Conservation (phyloP, 2,329 filamentous ascomycete species). For the Trichoderma endophyticum region DNA sequence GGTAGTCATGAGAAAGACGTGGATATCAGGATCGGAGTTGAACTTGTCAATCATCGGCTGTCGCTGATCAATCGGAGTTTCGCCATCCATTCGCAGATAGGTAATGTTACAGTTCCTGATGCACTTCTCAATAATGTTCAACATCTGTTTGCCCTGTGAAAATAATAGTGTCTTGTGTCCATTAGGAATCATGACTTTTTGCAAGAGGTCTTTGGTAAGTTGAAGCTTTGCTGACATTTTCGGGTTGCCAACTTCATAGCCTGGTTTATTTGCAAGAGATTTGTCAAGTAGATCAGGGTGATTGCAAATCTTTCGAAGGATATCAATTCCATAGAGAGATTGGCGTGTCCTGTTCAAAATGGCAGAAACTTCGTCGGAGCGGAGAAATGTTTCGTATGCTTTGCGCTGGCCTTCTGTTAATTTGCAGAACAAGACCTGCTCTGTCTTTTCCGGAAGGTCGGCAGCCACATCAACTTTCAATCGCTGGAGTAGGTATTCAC, state of each 20-base stretch:
- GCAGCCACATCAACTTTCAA: conserved; percentile 92
- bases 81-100: conserved; percentile 89
- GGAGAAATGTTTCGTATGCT: conserved; percentile 77
- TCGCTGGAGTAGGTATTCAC: conserved; percentile 86
- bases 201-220: conserved; percentile 81
- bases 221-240: conserved; percentile 93
- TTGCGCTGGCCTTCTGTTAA: conserved; percentile 72
- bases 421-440: conserved; percentile 95
- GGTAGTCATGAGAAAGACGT: conserved; percentile 91
- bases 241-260: conserved; percentile 74
- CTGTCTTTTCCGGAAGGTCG: conserved; percentile 91
- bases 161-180: conserved; percentile 94
- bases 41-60: conserved; percentile 90
- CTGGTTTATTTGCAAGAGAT: conserved; percentile 50
- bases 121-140: conserved; percentile 87
- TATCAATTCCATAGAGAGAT: conserved; percentile 85
- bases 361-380: conserved; percentile 78
- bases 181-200: conserved; percentile 77
- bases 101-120: conserved; percentile 67
- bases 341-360: conserved; percentile 74
- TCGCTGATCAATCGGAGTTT: conserved; percentile 82
- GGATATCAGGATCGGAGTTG: conserved; percentile 73
- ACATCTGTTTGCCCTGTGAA: conserved; percentile 89
- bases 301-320: conserved; percentile 94
- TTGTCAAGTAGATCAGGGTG: conserved; percentile 85